Evolutionary conservation across 2,329 filamentous ascomycete species (phyloP), one percentile per base, ranked within the genome.

Genomic region (Madurella fahalii): DNA sequence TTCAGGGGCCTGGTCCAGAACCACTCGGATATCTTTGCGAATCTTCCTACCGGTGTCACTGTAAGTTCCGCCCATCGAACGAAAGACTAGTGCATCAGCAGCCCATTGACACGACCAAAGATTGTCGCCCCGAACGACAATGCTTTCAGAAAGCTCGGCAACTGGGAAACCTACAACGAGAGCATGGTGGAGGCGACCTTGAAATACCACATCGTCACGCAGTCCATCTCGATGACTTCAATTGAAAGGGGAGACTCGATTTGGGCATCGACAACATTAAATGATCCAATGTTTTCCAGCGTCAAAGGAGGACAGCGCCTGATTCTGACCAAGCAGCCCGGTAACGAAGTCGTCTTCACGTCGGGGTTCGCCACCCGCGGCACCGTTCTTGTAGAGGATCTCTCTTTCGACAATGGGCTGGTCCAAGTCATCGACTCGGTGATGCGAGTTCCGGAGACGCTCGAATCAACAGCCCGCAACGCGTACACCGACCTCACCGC

Each of bases 121-220:
- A 25, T 54, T 16, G 41, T 52, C 4, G 60, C 42, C 4, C 60
- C 60, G 7, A 59, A 59, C 31, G 58, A 62, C 49, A 18, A 41
- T 40, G 60, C 60, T 25, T 62, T 61, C 41, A n/a, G 15, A 7
- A 59, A 57, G 18, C 42, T 60, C 1, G 60, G 57, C 34, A 41
- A 57, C 50, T 62, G 56, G 58, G 30, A 52, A 1, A 42, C 41
- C 9, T 54, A 50, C 39, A 55, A 52, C 47, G 43, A 52, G 31
- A 50, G 42, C 30, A 32, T 20, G 4, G 20, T 59, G 5, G 44
- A 25, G 15, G 50, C 57, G 3, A 57, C 49, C 2, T 34, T 62
- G 9, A 57, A 77, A 48, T 87, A 87, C 67, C 84, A 87, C 68
- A 76, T 86, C 48, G 71, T 86, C 16, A 72, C 77, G 46, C 76